Evolutionary conservation across 257 asterid genomes (phyloP).

Genomic region (Lithospermum erythrorhizon): DNA sequence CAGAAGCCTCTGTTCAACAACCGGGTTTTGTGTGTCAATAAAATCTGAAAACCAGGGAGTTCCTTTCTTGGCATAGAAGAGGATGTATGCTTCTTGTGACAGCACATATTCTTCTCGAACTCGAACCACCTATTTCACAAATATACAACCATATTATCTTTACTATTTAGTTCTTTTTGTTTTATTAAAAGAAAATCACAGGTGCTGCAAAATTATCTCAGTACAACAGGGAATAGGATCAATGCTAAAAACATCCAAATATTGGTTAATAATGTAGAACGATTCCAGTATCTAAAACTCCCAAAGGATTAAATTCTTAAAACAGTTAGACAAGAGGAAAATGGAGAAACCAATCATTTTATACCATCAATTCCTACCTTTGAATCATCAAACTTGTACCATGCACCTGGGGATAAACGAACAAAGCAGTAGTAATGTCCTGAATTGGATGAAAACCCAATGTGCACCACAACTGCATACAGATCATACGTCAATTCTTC

Average conservation of each 20-base stretch:
- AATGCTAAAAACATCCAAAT: not conserved
- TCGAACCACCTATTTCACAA: conserved; percentile 32
- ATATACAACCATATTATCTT: not conserved
- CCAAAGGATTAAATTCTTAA: not conserved
- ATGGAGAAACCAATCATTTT: not conserved
- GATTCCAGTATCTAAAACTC: too few species aligned
- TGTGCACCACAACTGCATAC: conserved; percentile 77
- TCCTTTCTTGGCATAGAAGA: conserved; percentile 65
- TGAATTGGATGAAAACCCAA: conserved; percentile 54
- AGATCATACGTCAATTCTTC: conserved; percentile 49
- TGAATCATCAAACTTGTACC: conserved; percentile 87
- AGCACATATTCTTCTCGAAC: conserved; percentile 59
- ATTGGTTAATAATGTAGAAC: not conserved
- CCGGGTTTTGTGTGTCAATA: conserved; percentile 32
- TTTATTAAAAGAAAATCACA: too few species aligned
- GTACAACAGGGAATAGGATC: not conserved
- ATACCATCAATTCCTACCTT: conserved; percentile 29
- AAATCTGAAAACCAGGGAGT: conserved; percentile 65
- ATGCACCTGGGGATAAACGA: conserved; percentile 46
- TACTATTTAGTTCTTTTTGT: not conserved
- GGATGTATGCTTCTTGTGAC: conserved; percentile 81
- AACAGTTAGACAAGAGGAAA: too few species aligned
- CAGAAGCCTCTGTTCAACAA: conserved; percentile 17
- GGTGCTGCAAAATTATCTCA: not conserved
- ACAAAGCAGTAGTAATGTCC: conserved; percentile 86